Conservation (phyloP, 148 eudicot genomes). For the Beta vulgaris region DNA sequence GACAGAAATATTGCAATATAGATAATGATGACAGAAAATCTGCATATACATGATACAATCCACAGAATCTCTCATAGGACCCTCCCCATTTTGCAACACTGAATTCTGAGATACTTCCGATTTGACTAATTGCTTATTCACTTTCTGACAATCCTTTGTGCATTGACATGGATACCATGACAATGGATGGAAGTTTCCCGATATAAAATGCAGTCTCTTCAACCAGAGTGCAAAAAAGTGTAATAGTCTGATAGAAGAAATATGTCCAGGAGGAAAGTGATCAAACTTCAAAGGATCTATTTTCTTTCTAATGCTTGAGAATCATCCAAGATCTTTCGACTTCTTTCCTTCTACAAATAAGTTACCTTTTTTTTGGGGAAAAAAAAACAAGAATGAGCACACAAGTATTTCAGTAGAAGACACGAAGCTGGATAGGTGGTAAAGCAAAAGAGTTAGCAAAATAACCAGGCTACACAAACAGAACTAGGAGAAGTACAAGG, state of each 20-base stretch:
- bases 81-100: neutral
- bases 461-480: neutral
- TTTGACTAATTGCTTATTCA: neutral
- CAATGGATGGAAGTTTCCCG: neutral
- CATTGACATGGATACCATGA: neutral
- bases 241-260: neutral
- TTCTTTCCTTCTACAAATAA: neutral
- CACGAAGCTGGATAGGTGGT: neutral
- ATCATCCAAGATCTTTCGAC: neutral
- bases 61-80: neutral
- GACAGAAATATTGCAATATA: neutral
- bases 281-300: neutral
- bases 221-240: neutral
- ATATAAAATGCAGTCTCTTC: neutral
- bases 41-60: neutral
- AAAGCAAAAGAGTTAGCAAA: neutral
- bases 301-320: neutral
- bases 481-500: neutral
- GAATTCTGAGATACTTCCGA: neutral
- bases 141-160: neutral
- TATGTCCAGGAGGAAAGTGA: neutral
- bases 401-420: neutral
- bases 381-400: too few relatives aligned
- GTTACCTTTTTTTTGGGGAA: neutral
- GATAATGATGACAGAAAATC: neutral